Evolutionary conservation across 352 stramenopile genomes (phyloP).

Genomic region (Pythium aquatile): DNA sequence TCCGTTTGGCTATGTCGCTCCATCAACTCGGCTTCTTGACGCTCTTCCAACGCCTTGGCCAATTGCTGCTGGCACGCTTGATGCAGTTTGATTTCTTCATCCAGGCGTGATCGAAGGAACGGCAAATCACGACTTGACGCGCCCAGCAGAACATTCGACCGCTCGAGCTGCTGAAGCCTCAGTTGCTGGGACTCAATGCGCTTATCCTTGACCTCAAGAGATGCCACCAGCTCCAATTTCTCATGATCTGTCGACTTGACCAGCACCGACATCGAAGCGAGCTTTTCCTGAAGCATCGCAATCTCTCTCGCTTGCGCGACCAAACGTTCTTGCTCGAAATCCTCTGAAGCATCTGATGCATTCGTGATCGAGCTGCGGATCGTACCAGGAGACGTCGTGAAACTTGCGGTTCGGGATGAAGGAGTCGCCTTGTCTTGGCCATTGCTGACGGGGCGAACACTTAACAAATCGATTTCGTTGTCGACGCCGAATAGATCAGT

Average conservation of each 20-base stretch:
- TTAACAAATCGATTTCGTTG: not conserved
- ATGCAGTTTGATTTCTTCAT: constrained; percentile 50
- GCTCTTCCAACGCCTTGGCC: constrained; percentile 23
- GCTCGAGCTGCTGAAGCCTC: constrained; percentile 65
- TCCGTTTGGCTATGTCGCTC: constrained; percentile 56
- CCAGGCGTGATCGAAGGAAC: constrained; percentile 38
- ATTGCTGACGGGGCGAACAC: not conserved
- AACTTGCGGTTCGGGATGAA: constrained; percentile 15
- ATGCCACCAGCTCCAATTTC: constrained; percentile 46
- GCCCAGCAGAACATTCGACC: constrained; percentile 45
- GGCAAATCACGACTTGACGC: constrained; percentile 51
- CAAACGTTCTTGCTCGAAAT: constrained; percentile 58
- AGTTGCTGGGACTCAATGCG: constrained; percentile 69
- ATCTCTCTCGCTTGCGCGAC: constrained; percentile 69
- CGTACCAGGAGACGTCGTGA: constrained; percentile 9
- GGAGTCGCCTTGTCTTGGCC: not conserved
- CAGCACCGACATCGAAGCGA: constrained; percentile 59
- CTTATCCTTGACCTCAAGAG: constrained; percentile 73
- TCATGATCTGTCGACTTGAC: constrained; percentile 67
- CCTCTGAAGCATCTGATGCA: not conserved
- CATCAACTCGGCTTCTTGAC: constrained; percentile 23
- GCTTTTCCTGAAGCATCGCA: constrained; percentile 66
- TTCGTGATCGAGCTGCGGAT: constrained; percentile 7
- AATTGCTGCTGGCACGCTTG: constrained; percentile 46
- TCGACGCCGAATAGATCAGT: constrained; percentile 3